Percentiles rank a stretch among this genome's conserved stretches.
Conservation (phyloP, 352 stramenopile species). For the Pythium biforme region DNA sequence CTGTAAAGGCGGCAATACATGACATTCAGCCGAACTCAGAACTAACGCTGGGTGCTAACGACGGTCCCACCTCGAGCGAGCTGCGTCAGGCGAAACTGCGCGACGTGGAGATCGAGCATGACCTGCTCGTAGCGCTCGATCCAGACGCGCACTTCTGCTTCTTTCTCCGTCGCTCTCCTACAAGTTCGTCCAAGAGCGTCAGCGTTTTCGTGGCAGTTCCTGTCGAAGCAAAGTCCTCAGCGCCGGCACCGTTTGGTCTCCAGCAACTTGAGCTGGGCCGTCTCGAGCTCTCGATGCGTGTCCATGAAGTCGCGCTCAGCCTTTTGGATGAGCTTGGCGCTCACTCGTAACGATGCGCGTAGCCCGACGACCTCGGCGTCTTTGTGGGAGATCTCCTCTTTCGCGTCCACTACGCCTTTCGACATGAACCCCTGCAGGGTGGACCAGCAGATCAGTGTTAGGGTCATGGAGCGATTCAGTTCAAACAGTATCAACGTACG, state of each 20-base stretch:
- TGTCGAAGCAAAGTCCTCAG: not conserved
- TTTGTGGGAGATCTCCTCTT: slow-evolving; percentile 68
- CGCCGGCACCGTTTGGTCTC: slow-evolving; percentile 52
- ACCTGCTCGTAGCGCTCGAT: slow-evolving; percentile 83
- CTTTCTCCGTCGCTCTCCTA: slow-evolving; percentile 49
- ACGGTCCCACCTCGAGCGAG: slow-evolving; percentile 45
- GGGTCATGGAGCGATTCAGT: no score
- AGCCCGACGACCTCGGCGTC: slow-evolving; percentile 65
- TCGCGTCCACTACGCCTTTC: slow-evolving; percentile 39
- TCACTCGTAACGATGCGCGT: slow-evolving; percentile 59
- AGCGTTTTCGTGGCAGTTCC: no score
- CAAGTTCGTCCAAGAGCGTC: no score
- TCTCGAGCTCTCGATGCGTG: slow-evolving; percentile 65
- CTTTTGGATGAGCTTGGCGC: slow-evolving; percentile 75
- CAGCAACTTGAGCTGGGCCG: slow-evolving; percentile 63
- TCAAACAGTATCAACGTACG: slow-evolving; percentile 30
- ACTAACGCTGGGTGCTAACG: no score
- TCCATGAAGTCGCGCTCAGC: slow-evolving; percentile 69
- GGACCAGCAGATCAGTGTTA: not conserved
- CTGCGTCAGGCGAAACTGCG: slow-evolving; percentile 70
- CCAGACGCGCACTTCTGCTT: slow-evolving; percentile 63
- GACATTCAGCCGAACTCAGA: no score
- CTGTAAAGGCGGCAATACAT: slow-evolving; percentile 34
- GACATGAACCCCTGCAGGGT: slow-evolving; percentile 39
- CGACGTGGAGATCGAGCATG: slow-evolving; percentile 79